phyloP scores from a whole-genome alignment of 2,329 filamentous ascomycete species.

The Trichophyton benhamiae region DNA sequence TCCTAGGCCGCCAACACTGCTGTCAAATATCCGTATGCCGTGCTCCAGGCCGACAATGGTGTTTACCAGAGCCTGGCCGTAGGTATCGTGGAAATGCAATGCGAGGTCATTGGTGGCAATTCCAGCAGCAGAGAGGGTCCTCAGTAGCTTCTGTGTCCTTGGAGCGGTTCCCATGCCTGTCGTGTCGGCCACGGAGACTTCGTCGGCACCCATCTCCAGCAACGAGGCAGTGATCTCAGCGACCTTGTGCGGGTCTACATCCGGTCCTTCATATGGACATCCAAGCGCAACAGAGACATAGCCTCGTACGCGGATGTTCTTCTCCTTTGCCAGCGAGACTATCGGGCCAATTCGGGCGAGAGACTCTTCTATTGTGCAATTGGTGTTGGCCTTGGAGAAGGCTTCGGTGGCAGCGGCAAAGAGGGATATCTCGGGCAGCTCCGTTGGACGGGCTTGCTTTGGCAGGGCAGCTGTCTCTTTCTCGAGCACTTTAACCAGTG shows the following conservation, averaged over 20 bases:
- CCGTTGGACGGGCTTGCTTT: slow-evolving; percentile 21
- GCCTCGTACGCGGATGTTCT: slow-evolving; percentile 47
- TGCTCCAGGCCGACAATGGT: slow-evolving; percentile 50
- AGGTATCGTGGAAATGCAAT: slow-evolving; percentile 56
- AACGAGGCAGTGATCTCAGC: slow-evolving; percentile 49
- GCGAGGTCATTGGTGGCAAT: slow-evolving; percentile 49
- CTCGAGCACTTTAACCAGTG: slow-evolving; percentile 44
- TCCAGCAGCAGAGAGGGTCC: slow-evolving; percentile 47
- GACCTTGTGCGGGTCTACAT: slow-evolving; percentile 48
- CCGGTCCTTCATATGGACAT: slow-evolving; percentile 54
- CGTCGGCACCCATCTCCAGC: slow-evolving; percentile 53
- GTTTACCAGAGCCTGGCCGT: slow-evolving; percentile 53
- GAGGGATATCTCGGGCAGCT: slow-evolving; percentile 46
- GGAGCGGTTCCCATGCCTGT: slow-evolving; percentile 57
- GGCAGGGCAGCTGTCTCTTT: slow-evolving; percentile 22
- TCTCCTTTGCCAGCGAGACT: slow-evolving; percentile 43
- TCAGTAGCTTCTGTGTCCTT: slow-evolving; percentile 45
- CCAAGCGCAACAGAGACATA: slow-evolving; percentile 55
- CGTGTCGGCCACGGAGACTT: slow-evolving; percentile 54
- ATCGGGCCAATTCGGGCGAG: slow-evolving; percentile 48
- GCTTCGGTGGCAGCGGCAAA: slow-evolving; percentile 54
- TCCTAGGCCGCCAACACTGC: slow-evolving; percentile 50
- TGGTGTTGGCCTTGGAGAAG: slow-evolving; percentile 54
- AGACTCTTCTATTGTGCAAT: slow-evolving; percentile 52
- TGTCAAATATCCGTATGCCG: slow-evolving; percentile 51